Conservation (phyloP, 2,329 filamentous ascomycete genomes). For the Hymenoscyphus linearis region DNA sequence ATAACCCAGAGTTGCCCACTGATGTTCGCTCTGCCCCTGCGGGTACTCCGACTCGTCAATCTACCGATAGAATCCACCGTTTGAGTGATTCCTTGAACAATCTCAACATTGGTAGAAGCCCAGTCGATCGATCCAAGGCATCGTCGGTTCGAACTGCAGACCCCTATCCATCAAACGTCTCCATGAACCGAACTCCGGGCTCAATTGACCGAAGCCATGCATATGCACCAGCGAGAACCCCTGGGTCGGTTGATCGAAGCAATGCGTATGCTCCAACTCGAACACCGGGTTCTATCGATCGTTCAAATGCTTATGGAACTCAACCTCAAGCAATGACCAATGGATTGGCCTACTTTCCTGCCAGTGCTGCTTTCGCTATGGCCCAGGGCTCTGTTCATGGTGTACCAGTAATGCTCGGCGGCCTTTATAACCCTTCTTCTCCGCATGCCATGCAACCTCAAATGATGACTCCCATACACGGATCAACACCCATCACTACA, state of each 20-base stretch:
- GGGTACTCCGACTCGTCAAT: conserved; percentile 3
- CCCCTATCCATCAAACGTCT: neutral
- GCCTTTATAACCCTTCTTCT: conserved; percentile 1
- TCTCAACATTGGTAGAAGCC: neutral
- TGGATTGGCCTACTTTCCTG: conserved; percentile 4
- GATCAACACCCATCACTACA: neutral
- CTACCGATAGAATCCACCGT: neutral
- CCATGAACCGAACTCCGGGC: neutral
- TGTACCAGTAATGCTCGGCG: conserved; percentile 4
- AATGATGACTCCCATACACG: conserved; percentile 5
- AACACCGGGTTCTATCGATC: conserved; percentile 4
- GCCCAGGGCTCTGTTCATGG: conserved; percentile 6
- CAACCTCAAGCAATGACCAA: neutral
- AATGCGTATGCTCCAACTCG: neutral
- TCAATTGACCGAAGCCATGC: neutral
- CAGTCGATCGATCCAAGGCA: neutral
- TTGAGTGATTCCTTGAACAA: neutral
- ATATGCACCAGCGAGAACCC: neutral
- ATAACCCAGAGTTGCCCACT: neutral
- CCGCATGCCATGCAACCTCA: conserved; percentile 1
- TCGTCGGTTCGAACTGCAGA: neutral
- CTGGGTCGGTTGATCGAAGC: neutral
- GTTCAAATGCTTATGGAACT: neutral
- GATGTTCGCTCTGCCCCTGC: neutral
- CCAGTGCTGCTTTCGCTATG: neutral